Conservation (phyloP, 164 flowering plant genomes). For the Magnolia officinalis region DNA sequence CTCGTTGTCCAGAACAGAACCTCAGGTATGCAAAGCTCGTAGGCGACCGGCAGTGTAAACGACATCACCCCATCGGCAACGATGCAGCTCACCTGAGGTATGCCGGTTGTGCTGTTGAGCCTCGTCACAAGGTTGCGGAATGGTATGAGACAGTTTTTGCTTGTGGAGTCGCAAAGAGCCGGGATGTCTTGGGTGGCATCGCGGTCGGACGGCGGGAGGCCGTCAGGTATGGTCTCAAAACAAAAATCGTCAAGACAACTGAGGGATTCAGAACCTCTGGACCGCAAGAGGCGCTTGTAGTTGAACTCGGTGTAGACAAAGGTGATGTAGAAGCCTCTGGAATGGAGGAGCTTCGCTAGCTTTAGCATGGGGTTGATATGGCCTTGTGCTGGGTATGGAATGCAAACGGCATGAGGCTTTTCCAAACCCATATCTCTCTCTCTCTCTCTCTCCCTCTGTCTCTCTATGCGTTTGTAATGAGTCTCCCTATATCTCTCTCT, state of each 20-base stretch:
- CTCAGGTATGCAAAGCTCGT: constrained; percentile 22
- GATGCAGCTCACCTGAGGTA: constrained; percentile 40
- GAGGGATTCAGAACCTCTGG: constrained; percentile 34
- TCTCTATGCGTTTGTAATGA: no score
- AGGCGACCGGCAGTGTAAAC: constrained; percentile 34
- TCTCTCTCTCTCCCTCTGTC: no score
- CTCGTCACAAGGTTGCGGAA: constrained; percentile 22
- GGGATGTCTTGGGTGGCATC: constrained; percentile 38
- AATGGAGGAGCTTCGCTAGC: constrained; percentile 1
- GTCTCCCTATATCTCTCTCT: no score
- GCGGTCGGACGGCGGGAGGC: constrained; percentile 45
- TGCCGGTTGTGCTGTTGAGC: constrained; percentile 19
- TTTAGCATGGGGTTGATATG: constrained; percentile 45
- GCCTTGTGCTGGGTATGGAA: constrained; percentile 67
- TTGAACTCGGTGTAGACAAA: constrained; percentile 59
- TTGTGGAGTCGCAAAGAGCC: constrained; percentile 32
- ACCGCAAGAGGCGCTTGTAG: constrained; percentile 38
- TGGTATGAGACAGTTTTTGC: constrained; percentile 28
- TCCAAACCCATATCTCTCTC: neutral
- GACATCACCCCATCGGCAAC: constrained; percentile 35
- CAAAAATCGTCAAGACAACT: constrained; percentile 33
- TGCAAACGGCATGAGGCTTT: constrained; percentile 45
- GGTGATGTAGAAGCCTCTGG: constrained; percentile 8
- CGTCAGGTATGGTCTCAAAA: constrained; percentile 61
- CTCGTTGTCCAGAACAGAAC: constrained; percentile 29